Percentiles rank a stretch among this genome's conserved stretches.
Conservation (phyloP, 148 eudicot species). For the Camellia lanceoleosa region DNA sequence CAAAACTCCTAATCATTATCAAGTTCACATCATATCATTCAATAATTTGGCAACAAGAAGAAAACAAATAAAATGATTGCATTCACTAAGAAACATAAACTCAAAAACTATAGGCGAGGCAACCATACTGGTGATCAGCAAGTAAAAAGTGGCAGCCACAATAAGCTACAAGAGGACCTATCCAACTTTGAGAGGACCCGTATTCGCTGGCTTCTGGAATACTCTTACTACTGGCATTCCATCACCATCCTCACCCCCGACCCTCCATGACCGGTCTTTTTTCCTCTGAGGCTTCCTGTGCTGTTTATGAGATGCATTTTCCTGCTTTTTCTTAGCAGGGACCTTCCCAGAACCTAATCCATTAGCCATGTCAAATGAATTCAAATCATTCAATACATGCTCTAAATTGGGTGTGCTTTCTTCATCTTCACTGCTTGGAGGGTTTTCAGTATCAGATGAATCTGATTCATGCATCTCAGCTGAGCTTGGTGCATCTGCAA, state of each 20-base stretch:
- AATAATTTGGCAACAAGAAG: too few species aligned
- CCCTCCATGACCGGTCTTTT: constrained; percentile 94
- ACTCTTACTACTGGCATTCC: constrained; percentile 80
- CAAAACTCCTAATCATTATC: too few species aligned
- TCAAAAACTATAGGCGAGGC: too few species aligned
- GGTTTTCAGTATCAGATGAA: constrained; percentile 45
- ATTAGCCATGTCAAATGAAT: constrained; percentile 68
- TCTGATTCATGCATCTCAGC: constrained; percentile 48
- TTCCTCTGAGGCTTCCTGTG: constrained; percentile 86
- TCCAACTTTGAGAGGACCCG: constrained; percentile 43
- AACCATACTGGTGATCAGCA: too few species aligned
- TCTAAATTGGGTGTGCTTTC: constrained; percentile 39
- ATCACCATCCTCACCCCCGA: constrained; percentile 63
- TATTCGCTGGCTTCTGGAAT: constrained; percentile 64
- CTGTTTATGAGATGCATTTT: constrained; percentile 64
- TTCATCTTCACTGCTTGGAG: constrained; percentile 30
- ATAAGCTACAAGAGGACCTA: not conserved
- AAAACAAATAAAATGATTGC: too few species aligned
- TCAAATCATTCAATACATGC: constrained; percentile 66
- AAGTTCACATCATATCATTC: too few species aligned
- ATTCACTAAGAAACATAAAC: too few species aligned
- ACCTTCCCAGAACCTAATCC: constrained; percentile 46
- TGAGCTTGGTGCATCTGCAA: constrained; percentile 15
- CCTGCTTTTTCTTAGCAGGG: constrained; percentile 38
- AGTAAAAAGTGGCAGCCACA: not conserved